A percentile compares a stretch with the other conserved stretches of the same genome.
Conservation (phyloP, 176 grass and related monocot genomes). For the Canna indica region DNA sequence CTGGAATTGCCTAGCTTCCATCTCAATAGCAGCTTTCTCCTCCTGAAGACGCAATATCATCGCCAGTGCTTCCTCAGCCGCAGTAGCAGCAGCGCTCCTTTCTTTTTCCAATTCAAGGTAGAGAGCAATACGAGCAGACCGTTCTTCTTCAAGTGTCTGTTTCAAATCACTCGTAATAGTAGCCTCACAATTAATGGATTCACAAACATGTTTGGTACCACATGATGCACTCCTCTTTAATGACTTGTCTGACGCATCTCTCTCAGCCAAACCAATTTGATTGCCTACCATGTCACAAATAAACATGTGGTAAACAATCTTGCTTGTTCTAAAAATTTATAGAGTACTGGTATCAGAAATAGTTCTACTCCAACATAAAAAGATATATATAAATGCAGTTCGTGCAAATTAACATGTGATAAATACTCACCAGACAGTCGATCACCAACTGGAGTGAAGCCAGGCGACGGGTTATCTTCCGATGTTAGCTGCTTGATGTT, state of each 20-base stretch:
- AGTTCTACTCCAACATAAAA: not conserved
- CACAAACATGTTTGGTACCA: not conserved
- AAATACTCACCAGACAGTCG: not conserved
- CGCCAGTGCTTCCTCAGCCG: conserved; percentile 80
- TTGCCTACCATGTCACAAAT: not conserved
- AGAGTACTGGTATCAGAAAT: not conserved
- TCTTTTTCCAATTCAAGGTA: conserved; percentile 81
- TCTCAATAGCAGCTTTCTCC: conserved; percentile 72
- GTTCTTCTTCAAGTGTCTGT: conserved; percentile 27
- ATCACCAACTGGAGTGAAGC: not conserved
- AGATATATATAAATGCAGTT: not conserved
- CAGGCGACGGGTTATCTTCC: not conserved
- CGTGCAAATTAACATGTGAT: not conserved
- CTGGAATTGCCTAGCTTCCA: conserved; percentile 62
- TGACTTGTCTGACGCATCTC: not conserved
- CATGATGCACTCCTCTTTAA: not conserved
- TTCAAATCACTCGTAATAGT: conserved; percentile 10
- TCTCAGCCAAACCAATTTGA: not conserved
- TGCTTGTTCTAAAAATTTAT: not conserved
- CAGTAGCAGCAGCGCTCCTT: conserved; percentile 56
- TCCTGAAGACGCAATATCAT: conserved; percentile 97
- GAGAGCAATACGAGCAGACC: conserved; percentile 24
- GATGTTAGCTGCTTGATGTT: not conserved
- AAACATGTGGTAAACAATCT: not conserved
- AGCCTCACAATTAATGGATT: not conserved